These are phyloP conservation scores for Cladosporium colombiae DNA, from an alignment of 2,329 filamentous ascomycete genomes.

Conservation along the genomic window DNA sequence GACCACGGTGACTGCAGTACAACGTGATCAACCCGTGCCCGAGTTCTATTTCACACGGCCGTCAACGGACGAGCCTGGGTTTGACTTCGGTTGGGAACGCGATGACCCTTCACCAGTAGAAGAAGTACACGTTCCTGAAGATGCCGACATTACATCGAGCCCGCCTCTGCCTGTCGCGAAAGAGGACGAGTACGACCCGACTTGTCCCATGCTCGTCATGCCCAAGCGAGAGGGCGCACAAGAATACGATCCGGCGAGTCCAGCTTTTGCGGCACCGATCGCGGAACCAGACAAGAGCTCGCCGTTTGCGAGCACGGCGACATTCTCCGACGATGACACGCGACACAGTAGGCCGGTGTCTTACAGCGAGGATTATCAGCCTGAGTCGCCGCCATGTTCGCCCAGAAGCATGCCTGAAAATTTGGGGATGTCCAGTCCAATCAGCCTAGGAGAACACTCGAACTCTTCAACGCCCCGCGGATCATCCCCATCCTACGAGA, in stretches of 20 bases:
- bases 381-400: slow-evolving; percentile 42
- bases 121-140: neutral
- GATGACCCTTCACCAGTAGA: neutral
- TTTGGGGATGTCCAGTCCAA: slow-evolving; percentile 21
- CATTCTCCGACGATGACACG: slow-evolving; percentile 14
- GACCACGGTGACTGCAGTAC: slow-evolving; percentile 21
- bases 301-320: slow-evolving; percentile 11
- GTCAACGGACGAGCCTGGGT: slow-evolving; percentile 15
- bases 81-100: slow-evolving; percentile 9
- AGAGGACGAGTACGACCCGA: slow-evolving; percentile 32
- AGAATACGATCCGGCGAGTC: slow-evolving; percentile 37
- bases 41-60: slow-evolving; percentile 31
- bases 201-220: slow-evolving; percentile 29
- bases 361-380: slow-evolving; percentile 23
- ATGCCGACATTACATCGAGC: slow-evolving; percentile 29
- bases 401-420: slow-evolving; percentile 38
- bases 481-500: slow-evolving; percentile 19
- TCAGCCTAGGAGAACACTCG: slow-evolving; percentile 10
- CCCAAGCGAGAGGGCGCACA: slow-evolving; percentile 21
- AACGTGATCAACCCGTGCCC: slow-evolving; percentile 26
- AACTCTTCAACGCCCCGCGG: slow-evolving; percentile 2
- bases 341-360: slow-evolving; percentile 23
- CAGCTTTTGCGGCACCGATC: slow-evolving; percentile 19
- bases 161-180: slow-evolving; percentile 29
- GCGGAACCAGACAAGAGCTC: slow-evolving; percentile 25